These are phyloP conservation scores for Dioscorea zingiberensis DNA, from an alignment of 106 monocot species.

Conservation along the genomic window DNA sequence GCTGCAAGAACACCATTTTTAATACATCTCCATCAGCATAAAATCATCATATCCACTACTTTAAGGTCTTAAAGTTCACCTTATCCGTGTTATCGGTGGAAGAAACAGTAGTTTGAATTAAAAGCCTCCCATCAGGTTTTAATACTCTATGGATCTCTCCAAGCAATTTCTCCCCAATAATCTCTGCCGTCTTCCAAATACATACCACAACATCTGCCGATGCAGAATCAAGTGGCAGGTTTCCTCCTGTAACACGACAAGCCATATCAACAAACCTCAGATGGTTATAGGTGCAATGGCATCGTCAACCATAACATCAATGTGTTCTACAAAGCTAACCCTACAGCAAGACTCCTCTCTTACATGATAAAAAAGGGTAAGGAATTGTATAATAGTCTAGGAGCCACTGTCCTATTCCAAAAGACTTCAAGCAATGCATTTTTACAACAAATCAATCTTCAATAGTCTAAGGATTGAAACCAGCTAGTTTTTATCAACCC, in stretches of 20 bases:
- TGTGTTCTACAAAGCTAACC: neutral
- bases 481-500: too few relatives aligned
- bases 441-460: too few relatives aligned
- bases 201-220: conserved; percentile 43
- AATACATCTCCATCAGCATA: too few relatives aligned
- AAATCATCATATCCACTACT: neutral
- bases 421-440: too few relatives aligned
- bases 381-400: too few relatives aligned
- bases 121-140: conserved; percentile 58
- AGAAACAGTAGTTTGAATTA: conserved; percentile 24
- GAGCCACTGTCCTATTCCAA: too few relatives aligned
- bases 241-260: conserved; percentile 21
- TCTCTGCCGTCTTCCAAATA: conserved; percentile 22
- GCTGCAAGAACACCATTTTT: conserved; percentile 20
- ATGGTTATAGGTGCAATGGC: neutral
- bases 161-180: conserved; percentile 39
- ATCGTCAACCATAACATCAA: neutral
- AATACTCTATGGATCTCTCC: conserved; percentile 61
- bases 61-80: conserved; percentile 15
- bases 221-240: conserved; percentile 39
- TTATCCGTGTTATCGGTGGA: conserved; percentile 18
- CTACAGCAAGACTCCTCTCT: too few relatives aligned
- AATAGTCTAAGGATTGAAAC: too few relatives aligned
- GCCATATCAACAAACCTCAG: neutral
- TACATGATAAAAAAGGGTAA: too few relatives aligned